Conservation (phyloP, 2,329 filamentous ascomycete genomes). For the Penicillium italicum region DNA sequence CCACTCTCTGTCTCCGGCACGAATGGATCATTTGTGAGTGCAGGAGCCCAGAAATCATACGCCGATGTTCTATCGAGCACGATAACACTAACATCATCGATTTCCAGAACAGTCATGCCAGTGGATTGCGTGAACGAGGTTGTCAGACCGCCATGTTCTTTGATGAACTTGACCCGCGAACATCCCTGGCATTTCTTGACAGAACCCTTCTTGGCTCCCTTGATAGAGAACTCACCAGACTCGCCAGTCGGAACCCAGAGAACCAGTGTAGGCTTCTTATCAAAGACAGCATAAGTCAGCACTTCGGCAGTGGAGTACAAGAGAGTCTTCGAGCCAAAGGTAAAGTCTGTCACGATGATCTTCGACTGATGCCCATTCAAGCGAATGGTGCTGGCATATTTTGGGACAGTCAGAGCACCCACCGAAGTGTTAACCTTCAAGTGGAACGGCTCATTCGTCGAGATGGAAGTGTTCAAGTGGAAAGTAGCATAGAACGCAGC, state of each 20-base stretch:
- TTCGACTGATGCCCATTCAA: conserved; percentile 62
- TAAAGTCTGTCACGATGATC: conserved; percentile 59
- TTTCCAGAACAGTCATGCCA: conserved; percentile 48
- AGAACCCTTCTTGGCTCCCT: conserved; percentile 37
- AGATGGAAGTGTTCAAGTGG: conserved; percentile 53
- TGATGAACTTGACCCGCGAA: conserved; percentile 43
- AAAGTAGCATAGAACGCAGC: conserved; percentile 58
- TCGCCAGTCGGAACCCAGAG: conserved; percentile 56
- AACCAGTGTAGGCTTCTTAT: conserved; percentile 46
- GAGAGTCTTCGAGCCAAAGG: conserved; percentile 50
- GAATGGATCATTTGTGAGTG: conserved; percentile 48
- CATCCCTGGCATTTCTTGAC: conserved; percentile 41
- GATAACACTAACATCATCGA: conserved; percentile 47
- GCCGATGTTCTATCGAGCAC: conserved; percentile 54
- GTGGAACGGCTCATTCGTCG: conserved; percentile 52
- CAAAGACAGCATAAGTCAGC: conserved; percentile 50
- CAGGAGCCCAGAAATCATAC: conserved; percentile 56
- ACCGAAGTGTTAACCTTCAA: conserved; percentile 55
- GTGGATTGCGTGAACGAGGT: conserved; percentile 50
- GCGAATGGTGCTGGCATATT: conserved; percentile 47
- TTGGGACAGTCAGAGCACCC: conserved; percentile 54
- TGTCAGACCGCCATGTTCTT: conserved; percentile 41
- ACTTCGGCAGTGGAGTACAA: conserved; percentile 57
- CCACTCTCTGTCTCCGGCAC: conserved; percentile 47
- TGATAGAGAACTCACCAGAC: conserved; percentile 53